phyloP scores from a whole-genome alignment of 2,329 filamentous ascomycete genomes.

The Zasmidium cellare region DNA sequence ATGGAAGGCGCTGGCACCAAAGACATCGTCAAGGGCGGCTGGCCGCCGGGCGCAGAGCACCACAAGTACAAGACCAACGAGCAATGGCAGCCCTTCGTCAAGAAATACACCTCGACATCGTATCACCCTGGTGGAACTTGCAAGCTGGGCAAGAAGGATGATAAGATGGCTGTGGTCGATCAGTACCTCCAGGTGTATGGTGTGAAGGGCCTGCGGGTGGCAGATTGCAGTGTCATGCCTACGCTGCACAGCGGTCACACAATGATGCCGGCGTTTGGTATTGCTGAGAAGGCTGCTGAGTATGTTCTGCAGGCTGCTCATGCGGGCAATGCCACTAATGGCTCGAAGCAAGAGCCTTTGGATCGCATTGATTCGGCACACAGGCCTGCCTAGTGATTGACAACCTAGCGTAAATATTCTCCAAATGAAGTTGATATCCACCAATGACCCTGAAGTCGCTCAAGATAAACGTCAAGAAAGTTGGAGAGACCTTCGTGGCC shows the following conservation, averaged over 20 bases:
- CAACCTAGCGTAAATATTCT: no score
- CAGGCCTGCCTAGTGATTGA: no score
- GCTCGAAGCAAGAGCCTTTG: background rate
- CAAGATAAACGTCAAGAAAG: no score
- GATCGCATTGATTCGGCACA: background rate
- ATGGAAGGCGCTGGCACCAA: constrained; percentile 59
- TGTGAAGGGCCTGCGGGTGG: constrained; percentile 55
- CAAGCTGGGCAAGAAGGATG: constrained; percentile 54
- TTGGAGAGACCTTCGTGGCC: no score
- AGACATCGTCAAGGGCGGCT: constrained; percentile 60
- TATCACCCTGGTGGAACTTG: constrained; percentile 59
- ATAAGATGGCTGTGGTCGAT: constrained; percentile 55
- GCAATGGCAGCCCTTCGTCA: constrained; percentile 60
- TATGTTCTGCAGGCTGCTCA: constrained; percentile 14
- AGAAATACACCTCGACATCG: constrained; percentile 49
- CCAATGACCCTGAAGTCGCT: no score
- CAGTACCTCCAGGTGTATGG: constrained; percentile 55
- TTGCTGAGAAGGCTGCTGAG: constrained; percentile 52
- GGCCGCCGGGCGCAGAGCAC: constrained; percentile 55
- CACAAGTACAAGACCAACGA: constrained; percentile 55
- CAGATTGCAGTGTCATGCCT: constrained; percentile 56
- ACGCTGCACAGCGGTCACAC: constrained; percentile 53
- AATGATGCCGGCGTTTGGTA: constrained; percentile 60
- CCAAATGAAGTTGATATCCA: no score
- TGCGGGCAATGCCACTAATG: background rate